These are phyloP conservation scores for Dissoconium aciculare DNA, from an alignment of 2,329 filamentous ascomycete genomes.

Conservation along the genomic window DNA sequence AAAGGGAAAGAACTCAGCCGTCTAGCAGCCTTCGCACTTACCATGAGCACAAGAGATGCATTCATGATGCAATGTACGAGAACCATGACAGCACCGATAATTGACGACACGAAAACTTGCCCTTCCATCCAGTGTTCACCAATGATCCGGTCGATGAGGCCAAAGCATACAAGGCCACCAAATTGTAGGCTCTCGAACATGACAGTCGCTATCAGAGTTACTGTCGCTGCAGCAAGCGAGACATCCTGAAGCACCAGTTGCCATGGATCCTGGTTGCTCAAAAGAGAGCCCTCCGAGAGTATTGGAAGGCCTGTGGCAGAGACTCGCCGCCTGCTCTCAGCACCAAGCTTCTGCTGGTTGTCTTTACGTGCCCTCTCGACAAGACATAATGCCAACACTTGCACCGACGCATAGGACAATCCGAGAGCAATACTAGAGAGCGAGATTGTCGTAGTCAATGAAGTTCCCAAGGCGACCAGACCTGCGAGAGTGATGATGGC, in stretches of 20 bases:
- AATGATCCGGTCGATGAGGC: conserved; percentile 12
- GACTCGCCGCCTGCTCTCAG: too few species aligned
- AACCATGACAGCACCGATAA: conserved; percentile 13
- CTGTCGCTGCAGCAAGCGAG: conserved; percentile 15
- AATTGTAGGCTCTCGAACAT: conserved; percentile 17
- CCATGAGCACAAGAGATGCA: conserved; percentile 16
- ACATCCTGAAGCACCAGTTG: conserved; percentile 18
- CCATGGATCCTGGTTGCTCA: conserved; percentile 7
- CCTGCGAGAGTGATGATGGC: too few species aligned
- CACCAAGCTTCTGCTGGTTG: conserved; percentile 11
- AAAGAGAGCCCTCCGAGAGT: too few species aligned
- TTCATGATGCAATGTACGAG: conserved; percentile 14
- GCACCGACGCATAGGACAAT: conserved; percentile 28
- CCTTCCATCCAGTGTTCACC: conserved; percentile 13
- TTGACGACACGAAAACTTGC: conserved; percentile 11
- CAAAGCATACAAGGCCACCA: conserved; percentile 15
- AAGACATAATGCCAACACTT: conserved; percentile 27
- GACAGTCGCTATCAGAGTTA: conserved; percentile 15
- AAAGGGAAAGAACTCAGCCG: too few species aligned
- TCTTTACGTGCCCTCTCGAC: conserved; percentile 23
- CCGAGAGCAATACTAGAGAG: conserved; percentile 27
- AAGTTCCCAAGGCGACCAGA: conserved; percentile 22
- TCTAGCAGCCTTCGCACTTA: too few species aligned
- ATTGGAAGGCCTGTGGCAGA: too few species aligned
- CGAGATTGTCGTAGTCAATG: conserved; percentile 17